Evolutionary conservation across 208 protist species (phyloP).

Genomic region (Kentomonas sorsogonicus): DNA sequence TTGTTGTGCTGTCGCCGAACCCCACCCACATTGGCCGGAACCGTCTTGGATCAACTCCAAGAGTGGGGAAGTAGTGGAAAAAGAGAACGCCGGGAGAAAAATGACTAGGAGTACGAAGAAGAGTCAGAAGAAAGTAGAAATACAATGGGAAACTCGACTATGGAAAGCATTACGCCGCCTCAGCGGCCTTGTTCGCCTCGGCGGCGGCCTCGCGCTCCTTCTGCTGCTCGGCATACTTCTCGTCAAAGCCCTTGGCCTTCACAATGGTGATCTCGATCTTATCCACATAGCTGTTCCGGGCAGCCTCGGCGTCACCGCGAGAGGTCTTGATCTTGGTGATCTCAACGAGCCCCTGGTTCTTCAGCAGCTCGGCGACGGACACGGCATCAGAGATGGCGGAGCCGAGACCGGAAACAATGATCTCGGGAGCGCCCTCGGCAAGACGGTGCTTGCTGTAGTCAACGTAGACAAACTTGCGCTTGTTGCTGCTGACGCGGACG

Average conservation of each 20-base stretch:
- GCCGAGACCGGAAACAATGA: conserved; percentile 77
- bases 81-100: no score
- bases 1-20: no score
- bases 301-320: conserved; percentile 58
- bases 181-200: conserved; percentile 18
- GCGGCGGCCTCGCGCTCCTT: conserved; percentile 39
- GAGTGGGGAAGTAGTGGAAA: no score
- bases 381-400: conserved; percentile 82
- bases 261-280: conserved; percentile 75
- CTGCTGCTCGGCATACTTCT: conserved; percentile 76
- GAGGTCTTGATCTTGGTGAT: conserved; percentile 83
- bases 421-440: conserved; percentile 54
- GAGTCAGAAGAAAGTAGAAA: no score
- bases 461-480: conserved; percentile 78
- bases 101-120: no score
- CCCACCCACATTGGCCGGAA: no score
- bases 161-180: conserved; percentile 8
- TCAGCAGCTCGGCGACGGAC: conserved; percentile 81
- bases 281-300: conserved; percentile 55
- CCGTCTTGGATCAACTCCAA: no score
- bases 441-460: conserved; percentile 84
- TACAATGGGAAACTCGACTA: conserved; percentile 1
- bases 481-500: conserved; percentile 71
- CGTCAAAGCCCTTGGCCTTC: conserved; percentile 77
- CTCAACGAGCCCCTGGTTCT: conserved; percentile 74